Conservation (phyloP, 2,329 filamentous ascomycete species). For the Furcasterigmium sp. region DNA sequence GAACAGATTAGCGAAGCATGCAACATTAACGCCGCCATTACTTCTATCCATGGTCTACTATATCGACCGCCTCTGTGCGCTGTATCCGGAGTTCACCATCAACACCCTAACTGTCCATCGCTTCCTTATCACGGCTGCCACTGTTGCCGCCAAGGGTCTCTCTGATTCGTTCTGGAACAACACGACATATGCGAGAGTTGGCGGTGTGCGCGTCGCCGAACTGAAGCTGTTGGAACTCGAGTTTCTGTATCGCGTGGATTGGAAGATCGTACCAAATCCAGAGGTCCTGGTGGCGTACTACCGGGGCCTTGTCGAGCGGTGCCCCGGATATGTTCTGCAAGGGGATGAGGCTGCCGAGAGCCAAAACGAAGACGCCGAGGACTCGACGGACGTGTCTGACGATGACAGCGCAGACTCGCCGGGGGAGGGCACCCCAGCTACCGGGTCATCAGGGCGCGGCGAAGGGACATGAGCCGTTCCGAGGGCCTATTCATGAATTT, state of each 20-base stretch:
- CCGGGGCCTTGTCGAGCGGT: slow-evolving; percentile 70
- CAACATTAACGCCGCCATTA: slow-evolving; percentile 86
- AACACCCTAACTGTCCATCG: slow-evolving; percentile 95
- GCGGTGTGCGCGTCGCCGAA: slow-evolving; percentile 85
- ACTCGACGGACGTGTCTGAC: slow-evolving; percentile 22
- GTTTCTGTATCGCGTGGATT: slow-evolving; percentile 86
- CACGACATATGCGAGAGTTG: slow-evolving; percentile 88
- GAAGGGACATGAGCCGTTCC: neutral
- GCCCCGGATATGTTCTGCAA: slow-evolving; percentile 50
- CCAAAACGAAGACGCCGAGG: slow-evolving; percentile 23
- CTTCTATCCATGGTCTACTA: slow-evolving; percentile 99
- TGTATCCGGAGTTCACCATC: slow-evolving; percentile 93
- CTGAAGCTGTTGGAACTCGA: slow-evolving; percentile 89
- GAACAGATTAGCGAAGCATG: slow-evolving; percentile 86
- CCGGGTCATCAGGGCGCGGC: neutral
- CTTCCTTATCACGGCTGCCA: slow-evolving; percentile 92
- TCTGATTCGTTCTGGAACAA: slow-evolving; percentile 99
- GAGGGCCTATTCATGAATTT: neutral
- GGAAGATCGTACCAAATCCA: slow-evolving; percentile 94
- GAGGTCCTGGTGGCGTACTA: slow-evolving; percentile 95
- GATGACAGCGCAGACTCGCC: slow-evolving; percentile 14
- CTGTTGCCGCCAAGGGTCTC: slow-evolving; percentile 90
- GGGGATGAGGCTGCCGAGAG: slow-evolving; percentile 15
- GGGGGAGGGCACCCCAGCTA: slow-evolving; percentile 9
- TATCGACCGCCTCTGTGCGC: slow-evolving; percentile 86